These are phyloP conservation scores for Durusdinium trenchii DNA, from an alignment of 73 alveolate genomes.

Conservation along the genomic window DNA sequence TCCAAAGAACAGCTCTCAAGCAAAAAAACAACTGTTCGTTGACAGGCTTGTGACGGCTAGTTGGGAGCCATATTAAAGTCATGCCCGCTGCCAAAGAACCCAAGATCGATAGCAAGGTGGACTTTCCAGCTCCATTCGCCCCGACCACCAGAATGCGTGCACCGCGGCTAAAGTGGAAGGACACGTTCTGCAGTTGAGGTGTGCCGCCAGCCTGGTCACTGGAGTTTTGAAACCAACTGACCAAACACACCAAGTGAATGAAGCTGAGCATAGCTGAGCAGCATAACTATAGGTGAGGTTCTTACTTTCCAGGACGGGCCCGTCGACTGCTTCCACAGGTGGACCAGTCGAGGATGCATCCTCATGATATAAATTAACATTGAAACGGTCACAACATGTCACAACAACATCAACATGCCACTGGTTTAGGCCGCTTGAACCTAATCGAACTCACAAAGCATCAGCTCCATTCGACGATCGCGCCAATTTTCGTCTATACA, in stretches of 20 bases:
- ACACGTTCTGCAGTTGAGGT: slow-evolving; percentile 77
- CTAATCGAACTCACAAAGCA: no score
- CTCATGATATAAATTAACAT: no score
- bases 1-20: neutral
- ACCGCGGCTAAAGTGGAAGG: slow-evolving; percentile 81
- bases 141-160: slow-evolving; percentile 92
- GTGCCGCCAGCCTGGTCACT: slow-evolving; percentile 85
- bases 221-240: no score
- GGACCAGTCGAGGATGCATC: slow-evolving; percentile 65
- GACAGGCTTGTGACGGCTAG: no score
- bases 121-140: slow-evolving; percentile 91
- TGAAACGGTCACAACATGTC: no score
- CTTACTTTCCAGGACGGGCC: slow-evolving; percentile 58
- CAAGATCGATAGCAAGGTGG: slow-evolving; percentile 86
- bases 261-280: neutral
- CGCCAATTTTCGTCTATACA: no score
- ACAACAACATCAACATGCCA: no score
- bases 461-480: no score
- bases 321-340: slow-evolving; percentile 38
- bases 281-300: slow-evolving; percentile 73
- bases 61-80: neutral
- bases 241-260: neutral
- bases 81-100: neutral
- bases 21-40: neutral
- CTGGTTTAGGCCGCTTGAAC: no score